Evolutionary conservation across 306 rosid genomes (phyloP).

Genomic region (Senna siamea): DNA sequence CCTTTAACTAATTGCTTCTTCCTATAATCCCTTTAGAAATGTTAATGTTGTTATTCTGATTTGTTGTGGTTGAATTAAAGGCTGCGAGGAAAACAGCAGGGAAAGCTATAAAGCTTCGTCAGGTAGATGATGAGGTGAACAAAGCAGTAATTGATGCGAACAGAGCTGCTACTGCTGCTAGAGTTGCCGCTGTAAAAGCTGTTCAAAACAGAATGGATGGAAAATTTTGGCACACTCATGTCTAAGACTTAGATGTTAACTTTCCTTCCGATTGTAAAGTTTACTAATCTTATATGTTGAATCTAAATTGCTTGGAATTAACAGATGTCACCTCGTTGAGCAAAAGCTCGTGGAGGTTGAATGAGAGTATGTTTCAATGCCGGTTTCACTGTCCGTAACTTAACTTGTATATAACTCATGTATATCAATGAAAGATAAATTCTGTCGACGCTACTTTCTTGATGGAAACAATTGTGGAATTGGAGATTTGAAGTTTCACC

Average conservation of each 20-base stretch:
- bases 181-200: constrained; percentile 94
- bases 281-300: constrained; percentile 49
- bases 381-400: constrained; percentile 44
- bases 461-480: not conserved
- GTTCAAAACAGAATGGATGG: constrained; percentile 87
- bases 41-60: constrained; percentile 9
- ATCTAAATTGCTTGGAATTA: constrained; percentile 47
- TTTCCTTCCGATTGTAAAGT: constrained; percentile 58
- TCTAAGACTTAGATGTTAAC: constrained; percentile 46
- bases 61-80: constrained; percentile 47
- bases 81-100: constrained; percentile 75
- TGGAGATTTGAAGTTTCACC: not conserved
- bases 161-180: constrained; percentile 88
- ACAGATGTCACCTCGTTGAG: constrained; percentile 58
- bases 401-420: constrained; percentile 70
- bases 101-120: constrained; percentile 60
- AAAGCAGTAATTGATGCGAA: constrained; percentile 76
- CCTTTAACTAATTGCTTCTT: not conserved
- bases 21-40: not conserved
- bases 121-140: constrained; percentile 72
- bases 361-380: constrained; percentile 48
- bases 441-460: constrained; percentile 46
- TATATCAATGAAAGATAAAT: constrained; percentile 53
- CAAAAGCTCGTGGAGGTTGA: constrained; percentile 68
- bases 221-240: constrained; percentile 66